Conservation (phyloP, 2,329 filamentous ascomycete species). For the Camillea tinctor region DNA sequence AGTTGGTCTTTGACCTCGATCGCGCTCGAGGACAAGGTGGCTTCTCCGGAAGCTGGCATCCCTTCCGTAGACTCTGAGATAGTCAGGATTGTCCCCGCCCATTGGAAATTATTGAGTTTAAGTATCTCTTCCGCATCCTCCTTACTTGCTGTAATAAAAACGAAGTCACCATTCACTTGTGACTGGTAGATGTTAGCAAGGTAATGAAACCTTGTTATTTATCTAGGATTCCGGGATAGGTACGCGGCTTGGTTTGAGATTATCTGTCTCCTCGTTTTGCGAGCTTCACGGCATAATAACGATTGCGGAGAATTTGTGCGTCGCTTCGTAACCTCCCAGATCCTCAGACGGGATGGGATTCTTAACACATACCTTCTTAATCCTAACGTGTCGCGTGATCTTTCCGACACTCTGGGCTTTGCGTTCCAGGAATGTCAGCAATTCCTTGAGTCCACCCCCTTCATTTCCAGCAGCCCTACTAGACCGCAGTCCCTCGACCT, state of each 20-base stretch:
- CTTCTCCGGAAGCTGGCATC: constrained; percentile 40
- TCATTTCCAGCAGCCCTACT: constrained; percentile 67
- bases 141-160: constrained; percentile 65
- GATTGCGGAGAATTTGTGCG: constrained; percentile 39
- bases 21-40: constrained; percentile 49
- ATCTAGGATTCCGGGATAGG: constrained; percentile 37
- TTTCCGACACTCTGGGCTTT: constrained; percentile 60
- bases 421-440: constrained; percentile 69
- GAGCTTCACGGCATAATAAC: constrained; percentile 38
- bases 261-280: constrained; percentile 40
- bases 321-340: constrained; percentile 43
- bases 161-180: constrained; percentile 64
- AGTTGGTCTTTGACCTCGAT: constrained; percentile 68
- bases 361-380: constrained; percentile 73
- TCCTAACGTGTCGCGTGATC: constrained; percentile 54
- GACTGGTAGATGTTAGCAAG: constrained; percentile 72
- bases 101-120: constrained; percentile 66
- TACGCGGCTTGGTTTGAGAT: constrained; percentile 36
- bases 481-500: constrained; percentile 61
- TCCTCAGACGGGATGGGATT: constrained; percentile 40
- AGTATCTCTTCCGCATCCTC: constrained; percentile 63
- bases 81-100: constrained; percentile 63
- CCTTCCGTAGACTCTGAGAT: constrained; percentile 47
- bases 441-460: constrained; percentile 64
- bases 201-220: constrained; percentile 43